Percentiles rank a stretch among this genome's conserved stretches.
These are phyloP conservation scores for Globisporangium perplexum DNA, from an alignment of 352 stramenopile genomes.

Conservation along the genomic window DNA sequence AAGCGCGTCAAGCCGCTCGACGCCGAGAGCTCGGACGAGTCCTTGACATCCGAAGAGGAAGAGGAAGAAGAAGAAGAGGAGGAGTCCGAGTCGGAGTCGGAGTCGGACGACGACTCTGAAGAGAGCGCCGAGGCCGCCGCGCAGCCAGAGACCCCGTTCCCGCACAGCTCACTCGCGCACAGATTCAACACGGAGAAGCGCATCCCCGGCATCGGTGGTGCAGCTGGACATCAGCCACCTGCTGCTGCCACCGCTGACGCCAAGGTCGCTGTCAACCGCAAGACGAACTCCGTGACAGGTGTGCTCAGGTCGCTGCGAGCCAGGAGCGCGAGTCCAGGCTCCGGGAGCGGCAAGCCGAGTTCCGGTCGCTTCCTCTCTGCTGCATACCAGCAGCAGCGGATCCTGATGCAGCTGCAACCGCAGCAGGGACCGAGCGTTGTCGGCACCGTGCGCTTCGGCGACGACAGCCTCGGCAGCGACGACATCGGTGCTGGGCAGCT, in stretches of 20 bases:
- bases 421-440: constrained; percentile 24
- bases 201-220: background rate
- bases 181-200: constrained; percentile 12
- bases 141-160: background rate
- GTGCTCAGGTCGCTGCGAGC: background rate
- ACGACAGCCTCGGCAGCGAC: background rate
- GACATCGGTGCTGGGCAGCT: background rate
- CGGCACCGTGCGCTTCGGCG: constrained; percentile 19
- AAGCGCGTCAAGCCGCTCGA: constrained; percentile 43
- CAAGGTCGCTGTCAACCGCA: constrained; percentile 1
- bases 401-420: constrained; percentile 5
- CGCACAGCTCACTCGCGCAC: constrained; percentile 10
- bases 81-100: constrained; percentile 16
- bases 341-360: background rate
- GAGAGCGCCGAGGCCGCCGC: background rate
- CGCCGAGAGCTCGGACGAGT: constrained; percentile 30
- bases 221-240: background rate
- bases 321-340: background rate
- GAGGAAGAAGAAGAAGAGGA: constrained; percentile 18
- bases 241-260: background rate
- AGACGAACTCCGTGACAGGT: constrained; percentile 6
- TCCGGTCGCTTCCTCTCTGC: background rate
- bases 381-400: constrained; percentile 13
- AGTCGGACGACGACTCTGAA: background rate
- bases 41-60: constrained; percentile 17